Conservation (phyloP, 78 protist species). For the Capsaspora owczarzaki region DNA sequence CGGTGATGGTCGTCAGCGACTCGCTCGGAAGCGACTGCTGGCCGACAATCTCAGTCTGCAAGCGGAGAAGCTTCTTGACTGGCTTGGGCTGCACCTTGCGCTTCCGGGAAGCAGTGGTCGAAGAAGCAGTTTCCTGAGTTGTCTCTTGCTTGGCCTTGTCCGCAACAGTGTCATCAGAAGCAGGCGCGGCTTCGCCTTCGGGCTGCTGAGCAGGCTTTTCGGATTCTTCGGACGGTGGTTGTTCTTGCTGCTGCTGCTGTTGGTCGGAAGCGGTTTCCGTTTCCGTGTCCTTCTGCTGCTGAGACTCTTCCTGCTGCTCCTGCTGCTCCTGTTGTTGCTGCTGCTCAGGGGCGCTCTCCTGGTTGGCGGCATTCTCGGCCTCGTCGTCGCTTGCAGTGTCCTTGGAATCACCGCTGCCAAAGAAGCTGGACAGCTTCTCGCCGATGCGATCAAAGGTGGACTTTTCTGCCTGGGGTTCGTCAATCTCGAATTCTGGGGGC, state of each 20-base stretch:
- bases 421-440: neutral
- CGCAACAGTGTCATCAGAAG: too few species aligned
- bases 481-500: neutral
- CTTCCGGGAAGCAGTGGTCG: too few species aligned
- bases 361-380: neutral
- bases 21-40: neutral
- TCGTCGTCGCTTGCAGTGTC: neutral
- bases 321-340: neutral
- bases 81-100: too few species aligned
- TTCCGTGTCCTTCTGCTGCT: neutral
- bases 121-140: too few species aligned
- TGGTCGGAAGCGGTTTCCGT: neutral
- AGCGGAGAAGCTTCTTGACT: neutral
- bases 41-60: neutral
- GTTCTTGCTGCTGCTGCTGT: neutral
- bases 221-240: too few species aligned
- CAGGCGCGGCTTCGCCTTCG: slow-evolving; percentile 2
- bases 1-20: neutral
- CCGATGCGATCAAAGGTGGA: neutral
- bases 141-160: too few species aligned
- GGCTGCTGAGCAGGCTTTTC: too few species aligned
- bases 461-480: neutral
- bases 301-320: neutral
- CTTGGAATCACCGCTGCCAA: neutral
- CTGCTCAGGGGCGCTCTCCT: neutral